phyloP scores from a whole-genome alignment of 805 yeast genomes.

The Pichia occidentalis region DNA sequence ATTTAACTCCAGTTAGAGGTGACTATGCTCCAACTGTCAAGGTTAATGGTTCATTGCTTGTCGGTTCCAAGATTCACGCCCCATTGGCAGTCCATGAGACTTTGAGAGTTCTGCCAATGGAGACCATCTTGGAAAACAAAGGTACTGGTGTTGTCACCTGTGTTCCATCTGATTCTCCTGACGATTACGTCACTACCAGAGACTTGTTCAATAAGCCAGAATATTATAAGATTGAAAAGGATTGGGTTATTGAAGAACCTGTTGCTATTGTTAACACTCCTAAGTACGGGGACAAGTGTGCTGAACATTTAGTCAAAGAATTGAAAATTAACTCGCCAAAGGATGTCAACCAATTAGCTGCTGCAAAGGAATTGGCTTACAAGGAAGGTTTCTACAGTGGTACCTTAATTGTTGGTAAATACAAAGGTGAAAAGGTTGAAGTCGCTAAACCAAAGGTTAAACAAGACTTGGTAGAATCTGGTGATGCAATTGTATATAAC shows the following conservation, averaged over 20 bases:
- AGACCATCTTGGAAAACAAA: conserved; percentile 86
- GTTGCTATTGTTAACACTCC: conserved; percentile 73
- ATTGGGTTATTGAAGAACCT: conserved; percentile 76
- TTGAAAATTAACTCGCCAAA: conserved; percentile 92
- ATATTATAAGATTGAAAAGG: conserved; percentile 74
- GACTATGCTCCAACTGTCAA: conserved; percentile 50
- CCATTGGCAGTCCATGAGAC: conserved; percentile 69
- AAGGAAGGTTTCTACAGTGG: conserved; percentile 97
- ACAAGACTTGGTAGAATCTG: conserved; percentile 68
- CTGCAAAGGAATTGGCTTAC: conserved; percentile 91
- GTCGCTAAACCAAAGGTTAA: conserved; percentile 82
- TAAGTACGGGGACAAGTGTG: conserved; percentile 83
- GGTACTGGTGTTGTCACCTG: conserved; percentile 99
- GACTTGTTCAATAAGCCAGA: conserved; percentile 88
- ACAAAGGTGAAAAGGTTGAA: conserved; percentile 86
- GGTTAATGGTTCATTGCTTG: conserved; percentile 63
- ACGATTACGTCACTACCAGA: conserved; percentile 80
- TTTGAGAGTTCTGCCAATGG: conserved; percentile 92
- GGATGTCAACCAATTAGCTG: conserved; percentile 77
- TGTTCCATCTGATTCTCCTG: conserved; percentile 99
- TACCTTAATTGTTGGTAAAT: conserved; percentile 69
- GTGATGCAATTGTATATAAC: conserved; percentile 80
- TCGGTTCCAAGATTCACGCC: conserved; percentile 83
- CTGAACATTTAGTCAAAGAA: conserved; percentile 76
- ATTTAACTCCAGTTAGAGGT: conserved; percentile 85